Percentiles rank a stretch among this genome's conserved stretches.
These are phyloP conservation scores for Exutisphaerella laricina DNA, from an alignment of 2,329 filamentous ascomycete species.

Conservation along the genomic window DNA sequence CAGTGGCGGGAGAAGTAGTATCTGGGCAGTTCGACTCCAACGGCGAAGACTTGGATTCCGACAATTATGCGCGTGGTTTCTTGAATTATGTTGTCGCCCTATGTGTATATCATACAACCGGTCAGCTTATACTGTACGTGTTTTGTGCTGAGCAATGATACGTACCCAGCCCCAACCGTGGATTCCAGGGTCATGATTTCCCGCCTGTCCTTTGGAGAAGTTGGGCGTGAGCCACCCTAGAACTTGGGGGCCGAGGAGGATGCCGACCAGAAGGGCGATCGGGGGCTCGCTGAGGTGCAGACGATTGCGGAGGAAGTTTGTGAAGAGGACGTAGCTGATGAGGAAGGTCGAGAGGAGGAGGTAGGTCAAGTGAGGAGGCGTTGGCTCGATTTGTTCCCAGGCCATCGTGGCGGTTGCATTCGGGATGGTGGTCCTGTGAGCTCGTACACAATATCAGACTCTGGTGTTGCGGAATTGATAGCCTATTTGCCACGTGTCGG, in stretches of 20 bases:
- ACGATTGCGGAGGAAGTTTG: conserved; percentile 42
- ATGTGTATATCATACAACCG: too few species aligned
- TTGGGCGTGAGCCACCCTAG: conserved; percentile 38
- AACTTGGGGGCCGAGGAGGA: conserved; percentile 40
- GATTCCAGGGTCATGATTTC: conserved; percentile 10
- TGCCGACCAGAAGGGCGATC: conserved; percentile 43
- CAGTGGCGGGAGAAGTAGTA: conserved; percentile 49
- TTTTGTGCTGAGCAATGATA: too few species aligned
- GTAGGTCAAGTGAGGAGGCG: conserved; percentile 43
- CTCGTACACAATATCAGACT: too few species aligned
- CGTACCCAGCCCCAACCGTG: conserved; percentile 39
- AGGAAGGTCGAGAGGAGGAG: conserved; percentile 42
- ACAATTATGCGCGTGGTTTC: conserved; percentile 42
- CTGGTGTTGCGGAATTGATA: not conserved
- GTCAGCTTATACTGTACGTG: too few species aligned
- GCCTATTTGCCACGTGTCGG: not conserved
- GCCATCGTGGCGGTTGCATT: conserved; percentile 11
- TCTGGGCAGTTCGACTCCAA: conserved; percentile 35
- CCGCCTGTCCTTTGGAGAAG: conserved; percentile 24
- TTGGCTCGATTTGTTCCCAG: conserved; percentile 45
- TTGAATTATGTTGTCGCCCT: conserved; percentile 39
- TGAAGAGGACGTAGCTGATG: conserved; percentile 44
- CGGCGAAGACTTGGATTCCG: conserved; percentile 40
- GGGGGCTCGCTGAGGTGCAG: conserved; percentile 47
- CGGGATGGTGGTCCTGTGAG: not conserved